Percentiles rank a stretch among this genome's conserved stretches.
Conservation (phyloP, 2,329 filamentous ascomycete species). For the Knoxdaviesia capensis region DNA sequence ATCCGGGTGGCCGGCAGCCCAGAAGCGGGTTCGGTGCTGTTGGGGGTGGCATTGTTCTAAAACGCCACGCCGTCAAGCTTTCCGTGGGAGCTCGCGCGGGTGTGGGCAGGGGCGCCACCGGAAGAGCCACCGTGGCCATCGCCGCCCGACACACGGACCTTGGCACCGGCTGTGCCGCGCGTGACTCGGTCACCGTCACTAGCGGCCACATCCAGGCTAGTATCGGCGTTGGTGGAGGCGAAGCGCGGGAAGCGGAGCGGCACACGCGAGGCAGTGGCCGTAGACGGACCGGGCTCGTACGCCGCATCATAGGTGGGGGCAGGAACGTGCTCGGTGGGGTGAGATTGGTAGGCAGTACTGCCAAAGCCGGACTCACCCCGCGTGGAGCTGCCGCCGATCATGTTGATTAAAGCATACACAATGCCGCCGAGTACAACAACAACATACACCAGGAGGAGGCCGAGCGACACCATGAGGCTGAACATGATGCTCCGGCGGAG, state of each 20-base stretch:
- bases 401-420: slow-evolving; percentile 40
- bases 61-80: too few species aligned
- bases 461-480: slow-evolving; percentile 62
- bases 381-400: slow-evolving; percentile 36
- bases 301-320: not conserved
- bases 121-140: too few species aligned
- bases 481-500: slow-evolving; percentile 48
- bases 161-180: too few species aligned
- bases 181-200: too few species aligned
- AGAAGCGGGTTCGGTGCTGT: too few species aligned
- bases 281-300: not conserved
- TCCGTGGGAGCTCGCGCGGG: too few species aligned
- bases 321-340: not conserved
- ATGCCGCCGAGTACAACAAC: slow-evolving; percentile 59
- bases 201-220: too few species aligned
- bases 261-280: not conserved
- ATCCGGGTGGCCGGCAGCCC: too few species aligned
- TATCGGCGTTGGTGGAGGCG: too few species aligned
- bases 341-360: not conserved
- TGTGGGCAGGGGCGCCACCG: too few species aligned
- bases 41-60: too few species aligned
- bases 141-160: too few species aligned
- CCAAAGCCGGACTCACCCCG: slow-evolving; percentile 16
- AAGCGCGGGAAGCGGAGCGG: not conserved
- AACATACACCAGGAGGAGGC: slow-evolving; percentile 57